phyloP scores from a whole-genome alignment of 208 protist genomes.

The Leishmania martiniquensis region DNA sequence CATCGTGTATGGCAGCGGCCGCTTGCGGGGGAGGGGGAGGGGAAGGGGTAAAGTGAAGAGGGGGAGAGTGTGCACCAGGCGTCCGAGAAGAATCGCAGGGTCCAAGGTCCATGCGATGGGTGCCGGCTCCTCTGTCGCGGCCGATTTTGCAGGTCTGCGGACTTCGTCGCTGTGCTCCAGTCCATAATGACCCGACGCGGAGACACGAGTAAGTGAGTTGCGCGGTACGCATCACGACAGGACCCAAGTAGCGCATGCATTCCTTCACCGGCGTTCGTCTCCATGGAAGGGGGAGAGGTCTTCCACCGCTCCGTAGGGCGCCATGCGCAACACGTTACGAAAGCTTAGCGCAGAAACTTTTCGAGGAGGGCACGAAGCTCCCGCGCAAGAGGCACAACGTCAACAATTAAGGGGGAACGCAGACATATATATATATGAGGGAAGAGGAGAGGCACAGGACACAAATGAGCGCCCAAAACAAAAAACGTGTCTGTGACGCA shows the following conservation, averaged over 20 bases:
- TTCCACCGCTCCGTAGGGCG: too few species aligned
- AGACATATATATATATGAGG: not conserved
- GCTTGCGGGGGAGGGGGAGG: not conserved
- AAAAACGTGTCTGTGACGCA: not conserved
- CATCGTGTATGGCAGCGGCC: not conserved
- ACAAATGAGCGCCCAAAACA: constrained; percentile 1
- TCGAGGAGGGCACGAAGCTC: too few species aligned
- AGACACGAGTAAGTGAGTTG: not conserved
- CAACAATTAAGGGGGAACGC: not conserved
- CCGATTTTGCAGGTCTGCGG: not conserved
- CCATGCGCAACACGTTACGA: too few species aligned
- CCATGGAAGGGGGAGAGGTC: too few species aligned
- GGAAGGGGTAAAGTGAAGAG: too few species aligned
- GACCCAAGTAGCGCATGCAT: too few species aligned
- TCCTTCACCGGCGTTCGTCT: too few species aligned
- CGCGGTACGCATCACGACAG: not conserved
- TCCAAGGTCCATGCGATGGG: not conserved
- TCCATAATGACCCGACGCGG: not conserved
- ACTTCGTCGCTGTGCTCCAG: not conserved
- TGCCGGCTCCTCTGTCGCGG: not conserved
- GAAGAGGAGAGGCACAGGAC: not conserved
- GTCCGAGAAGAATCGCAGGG: not conserved
- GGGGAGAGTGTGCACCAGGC: not conserved
- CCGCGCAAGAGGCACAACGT: too few species aligned
- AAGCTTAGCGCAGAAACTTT: too few species aligned